Conservation (phyloP, 2,329 filamentous ascomycete species). For the Claviceps arundinis region DNA sequence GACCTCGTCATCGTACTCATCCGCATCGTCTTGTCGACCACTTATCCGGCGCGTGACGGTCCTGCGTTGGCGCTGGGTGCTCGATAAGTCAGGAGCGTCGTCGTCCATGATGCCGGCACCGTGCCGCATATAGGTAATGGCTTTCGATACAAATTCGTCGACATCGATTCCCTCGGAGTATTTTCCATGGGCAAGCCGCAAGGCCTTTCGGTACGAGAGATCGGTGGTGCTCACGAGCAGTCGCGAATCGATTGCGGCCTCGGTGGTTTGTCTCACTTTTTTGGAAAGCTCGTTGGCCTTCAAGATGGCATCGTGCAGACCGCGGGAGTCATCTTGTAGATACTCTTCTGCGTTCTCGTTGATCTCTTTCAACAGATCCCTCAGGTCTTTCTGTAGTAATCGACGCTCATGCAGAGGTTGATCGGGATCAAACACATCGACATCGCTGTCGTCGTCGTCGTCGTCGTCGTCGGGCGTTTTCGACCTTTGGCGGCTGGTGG, state of each 20-base stretch:
- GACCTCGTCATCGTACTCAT: slow-evolving; percentile 42
- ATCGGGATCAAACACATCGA: slow-evolving; percentile 62
- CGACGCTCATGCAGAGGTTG: slow-evolving; percentile 66
- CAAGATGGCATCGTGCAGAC: slow-evolving; percentile 51
- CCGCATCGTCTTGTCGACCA: slow-evolving; percentile 37
- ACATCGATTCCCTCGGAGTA: slow-evolving; percentile 66
- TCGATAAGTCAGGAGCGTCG: slow-evolving; percentile 35
- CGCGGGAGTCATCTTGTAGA: slow-evolving; percentile 49
- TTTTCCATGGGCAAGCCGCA: slow-evolving; percentile 61
- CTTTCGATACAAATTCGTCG: slow-evolving; percentile 85
- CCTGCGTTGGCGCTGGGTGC: slow-evolving; percentile 34
- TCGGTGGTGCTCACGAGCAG: slow-evolving; percentile 72
- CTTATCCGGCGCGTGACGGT: slow-evolving; percentile 14
- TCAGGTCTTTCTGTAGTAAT: slow-evolving; percentile 52
- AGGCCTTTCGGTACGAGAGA: slow-evolving; percentile 63
- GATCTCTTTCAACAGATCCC: slow-evolving; percentile 47
- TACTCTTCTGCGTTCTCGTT: slow-evolving; percentile 63
- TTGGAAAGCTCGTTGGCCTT: slow-evolving; percentile 52
- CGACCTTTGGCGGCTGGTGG: slow-evolving; percentile 11
- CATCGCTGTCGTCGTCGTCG: slow-evolving; percentile 7
- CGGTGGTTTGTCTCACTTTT: slow-evolving; percentile 72
- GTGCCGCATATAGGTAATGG: slow-evolving; percentile 72
- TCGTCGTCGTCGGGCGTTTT: slow-evolving; percentile 4
- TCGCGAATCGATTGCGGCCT: slow-evolving; percentile 84
- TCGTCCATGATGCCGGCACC: slow-evolving; percentile 43